These are phyloP conservation scores for Barbatosphaeria neglecta DNA, from an alignment of 495 filamentous ascomycete genomes.

Conservation along the genomic window DNA sequence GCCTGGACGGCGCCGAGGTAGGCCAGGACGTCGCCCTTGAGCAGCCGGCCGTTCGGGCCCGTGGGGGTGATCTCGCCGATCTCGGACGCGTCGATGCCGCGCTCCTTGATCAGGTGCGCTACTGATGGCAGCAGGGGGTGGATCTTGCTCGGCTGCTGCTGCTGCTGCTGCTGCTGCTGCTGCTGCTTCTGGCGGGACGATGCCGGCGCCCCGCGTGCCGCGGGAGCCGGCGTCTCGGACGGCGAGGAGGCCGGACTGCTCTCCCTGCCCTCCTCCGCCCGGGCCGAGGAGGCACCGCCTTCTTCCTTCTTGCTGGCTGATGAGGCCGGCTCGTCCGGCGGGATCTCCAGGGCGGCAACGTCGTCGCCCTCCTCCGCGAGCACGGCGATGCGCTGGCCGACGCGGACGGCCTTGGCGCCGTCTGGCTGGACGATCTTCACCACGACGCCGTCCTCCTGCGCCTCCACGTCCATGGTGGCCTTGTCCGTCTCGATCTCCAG, in stretches of 20 bases:
- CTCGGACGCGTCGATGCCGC: constrained; percentile 59
- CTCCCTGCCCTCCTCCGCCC: constrained; percentile 7
- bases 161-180: constrained; percentile 47
- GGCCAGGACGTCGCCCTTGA: constrained; percentile 92
- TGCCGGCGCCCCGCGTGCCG: constrained; percentile 26
- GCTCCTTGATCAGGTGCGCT: constrained; percentile 61
- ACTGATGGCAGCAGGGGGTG: constrained; percentile 85
- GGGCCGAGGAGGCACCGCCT: constrained; percentile 7
- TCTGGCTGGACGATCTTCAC: constrained; percentile 65
- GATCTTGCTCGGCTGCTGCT: constrained; percentile 54
- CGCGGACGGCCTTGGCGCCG: constrained; percentile 57
- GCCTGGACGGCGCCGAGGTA: constrained; percentile 68
- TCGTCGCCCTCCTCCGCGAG: constrained; percentile 68
- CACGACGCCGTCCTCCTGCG: constrained; percentile 68
- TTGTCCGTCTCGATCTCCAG: constrained; percentile 85
- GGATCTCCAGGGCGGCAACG: constrained; percentile 53
- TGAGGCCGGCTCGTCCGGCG: constrained; percentile 40
- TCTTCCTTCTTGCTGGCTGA: constrained; percentile 15
- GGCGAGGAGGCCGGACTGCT: constrained; percentile 7
- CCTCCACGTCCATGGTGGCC: constrained; percentile 84
- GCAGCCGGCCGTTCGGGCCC: constrained; percentile 76
- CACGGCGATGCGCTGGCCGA: constrained; percentile 65
- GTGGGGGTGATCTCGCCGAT: constrained; percentile 71
- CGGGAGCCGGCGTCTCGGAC: constrained; percentile 13
- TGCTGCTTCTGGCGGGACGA: constrained; percentile 28